A percentile compares a stretch with the other conserved stretches of the same genome.
Evolutionary conservation across 495 filamentous ascomycete genomes (phyloP).

Genomic region (Talaromyces proteolyticus): DNA sequence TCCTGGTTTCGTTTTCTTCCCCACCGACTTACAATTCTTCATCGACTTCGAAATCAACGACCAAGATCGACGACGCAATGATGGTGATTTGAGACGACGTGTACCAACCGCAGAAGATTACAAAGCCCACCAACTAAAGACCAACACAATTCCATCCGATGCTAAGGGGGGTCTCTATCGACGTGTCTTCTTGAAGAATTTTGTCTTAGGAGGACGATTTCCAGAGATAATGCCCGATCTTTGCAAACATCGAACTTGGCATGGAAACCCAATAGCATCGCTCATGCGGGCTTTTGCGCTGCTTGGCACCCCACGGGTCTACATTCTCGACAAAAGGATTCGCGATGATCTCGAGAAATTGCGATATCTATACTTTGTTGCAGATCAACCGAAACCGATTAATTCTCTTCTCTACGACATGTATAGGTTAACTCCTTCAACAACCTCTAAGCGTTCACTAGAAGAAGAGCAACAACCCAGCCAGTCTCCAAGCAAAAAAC

Average conservation of each 20-base stretch:
- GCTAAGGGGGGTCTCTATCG: too few relatives aligned
- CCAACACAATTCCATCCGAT: too few relatives aligned
- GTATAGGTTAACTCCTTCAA: neutral
- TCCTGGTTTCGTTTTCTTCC: constrained; percentile 9
- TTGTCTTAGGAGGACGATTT: too few relatives aligned
- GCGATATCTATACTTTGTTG: neutral
- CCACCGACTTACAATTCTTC: constrained; percentile 8
- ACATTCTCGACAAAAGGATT: neutral
- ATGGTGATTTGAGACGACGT: too few relatives aligned
- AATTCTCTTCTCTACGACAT: neutral
- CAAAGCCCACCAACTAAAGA: too few relatives aligned
- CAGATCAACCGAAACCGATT: neutral
- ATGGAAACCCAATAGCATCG: neutral
- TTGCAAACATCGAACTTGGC: too few relatives aligned
- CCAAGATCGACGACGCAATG: too few relatives aligned
- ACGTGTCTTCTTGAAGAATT: too few relatives aligned
- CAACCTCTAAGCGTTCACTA: neutral
- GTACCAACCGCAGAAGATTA: too few relatives aligned
- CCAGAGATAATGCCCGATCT: too few relatives aligned
- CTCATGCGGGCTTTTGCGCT: neutral
- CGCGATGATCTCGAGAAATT: neutral
- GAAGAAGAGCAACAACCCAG: neutral
- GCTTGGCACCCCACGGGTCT: neutral
- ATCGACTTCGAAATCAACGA: too few relatives aligned
- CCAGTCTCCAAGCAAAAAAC: neutral